Evolutionary conservation across 2,329 filamentous ascomycete species (phyloP).

Genomic region (Lachnellula suecica): DNA sequence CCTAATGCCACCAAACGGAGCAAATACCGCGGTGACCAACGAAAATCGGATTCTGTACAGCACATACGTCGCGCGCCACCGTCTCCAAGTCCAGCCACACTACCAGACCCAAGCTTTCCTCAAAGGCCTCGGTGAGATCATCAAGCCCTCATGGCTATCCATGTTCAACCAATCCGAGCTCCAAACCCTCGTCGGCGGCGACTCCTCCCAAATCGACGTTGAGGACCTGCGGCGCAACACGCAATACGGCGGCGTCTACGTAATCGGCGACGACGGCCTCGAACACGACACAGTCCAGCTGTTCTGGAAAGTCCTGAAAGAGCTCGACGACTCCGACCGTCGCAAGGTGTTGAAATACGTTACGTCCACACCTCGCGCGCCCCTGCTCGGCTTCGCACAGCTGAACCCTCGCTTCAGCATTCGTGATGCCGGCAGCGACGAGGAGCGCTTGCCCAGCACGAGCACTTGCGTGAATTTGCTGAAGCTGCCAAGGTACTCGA

Average conservation of each 20-base stretch:
- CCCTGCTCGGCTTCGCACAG: conserved; percentile 83
- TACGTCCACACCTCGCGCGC: conserved; percentile 87
- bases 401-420: conserved; percentile 87
- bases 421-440: conserved; percentile 74
- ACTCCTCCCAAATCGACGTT: conserved; percentile 81
- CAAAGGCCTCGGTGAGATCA: conserved; percentile 80
- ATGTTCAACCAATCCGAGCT: conserved; percentile 99
- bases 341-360: conserved; percentile 93
- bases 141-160: conserved; percentile 87
- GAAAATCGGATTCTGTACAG: conserved; percentile 94
- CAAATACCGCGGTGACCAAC: conserved; percentile 79
- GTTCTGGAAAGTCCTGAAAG: conserved; percentile 88
- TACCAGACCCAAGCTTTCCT: conserved; percentile 87
- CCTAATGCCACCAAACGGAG: conserved; percentile 74
- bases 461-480: conserved; percentile 95
- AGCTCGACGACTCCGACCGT: conserved; percentile 72
- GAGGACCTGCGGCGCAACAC: conserved; percentile 84
- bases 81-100: conserved; percentile 76
- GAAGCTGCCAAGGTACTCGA: conserved; percentile 82
- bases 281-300: conserved; percentile 84
- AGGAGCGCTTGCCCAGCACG: conserved; percentile 81
- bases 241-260: conserved; percentile 82
- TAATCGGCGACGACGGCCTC: conserved; percentile 80
- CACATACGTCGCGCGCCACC: conserved; percentile 84
- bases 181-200: conserved; percentile 88